Base-by-base conservation (phyloP, 768 basidiomycete species). In the Pluteus cervinus region DNA sequence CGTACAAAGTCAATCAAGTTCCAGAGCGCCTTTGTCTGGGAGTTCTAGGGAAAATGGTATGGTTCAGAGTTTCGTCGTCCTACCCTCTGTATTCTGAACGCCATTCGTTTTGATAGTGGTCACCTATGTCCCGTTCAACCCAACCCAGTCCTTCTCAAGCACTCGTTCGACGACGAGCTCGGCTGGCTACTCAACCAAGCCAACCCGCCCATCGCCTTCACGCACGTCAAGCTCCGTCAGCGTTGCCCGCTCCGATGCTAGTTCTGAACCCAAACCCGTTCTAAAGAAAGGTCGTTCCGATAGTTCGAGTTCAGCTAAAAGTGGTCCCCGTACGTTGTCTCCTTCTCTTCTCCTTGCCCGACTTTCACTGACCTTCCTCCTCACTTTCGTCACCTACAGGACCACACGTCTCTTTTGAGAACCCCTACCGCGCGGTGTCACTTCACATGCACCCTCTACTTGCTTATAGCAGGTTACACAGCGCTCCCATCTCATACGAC, bases 371-470 rank as follows among this genome's bases (percentile, higher is more conserved):
- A 7, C n/a, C 7, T 12, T 36, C 18, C 20, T 31, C 18, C 16
- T 22, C 20, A 24, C 45, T 33, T 40, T 43, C 36, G n/a, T 23
- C n/a, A n/a, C 36, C 18, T 32, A 12, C 44, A 60, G 58, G 55
- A 39, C 49, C 53, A 24, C 58, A 60, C 36, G 62, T 61, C 10
- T 60, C 60, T 21, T 62, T 63, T 45, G 38, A 47, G 17, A 58
- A 61, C 41, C 61, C 60, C 11, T 54, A 46, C 48, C 66, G 48
- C 38, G 55, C 58, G 11, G 46, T 50, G 4, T 55, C 67, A 26
- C 50, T 76, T 17, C 69, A 76, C 49, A 76, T 82, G 71, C 80
- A 82, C 48, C 80, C 80, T 4, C 57, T 82, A 0, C 66, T 82
- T 33, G 75, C 79, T 3, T 65, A 69, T 35, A 73, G 71, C 18